Evolutionary conservation across 2,329 filamentous ascomycete genomes (phyloP), one percentile per base, ranked within the genome.

Genomic region (Cladosporium sp.): DNA sequence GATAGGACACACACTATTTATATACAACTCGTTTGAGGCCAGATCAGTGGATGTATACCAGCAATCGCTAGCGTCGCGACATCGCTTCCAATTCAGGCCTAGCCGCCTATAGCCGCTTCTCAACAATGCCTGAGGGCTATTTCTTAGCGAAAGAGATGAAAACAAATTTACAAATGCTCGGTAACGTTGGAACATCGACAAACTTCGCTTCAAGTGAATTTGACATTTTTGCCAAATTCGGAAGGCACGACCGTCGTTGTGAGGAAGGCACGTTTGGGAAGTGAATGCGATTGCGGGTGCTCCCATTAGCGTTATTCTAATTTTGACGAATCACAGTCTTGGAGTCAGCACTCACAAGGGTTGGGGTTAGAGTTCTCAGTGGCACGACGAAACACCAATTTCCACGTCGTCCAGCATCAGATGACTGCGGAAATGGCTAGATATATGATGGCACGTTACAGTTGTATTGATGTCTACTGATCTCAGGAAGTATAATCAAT

Each of bases 31-130:
- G n/a, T 47, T 47, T 47, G 41, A 47, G 41, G 41, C n/a, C 41
- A 47, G 41, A 21, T 47, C n/a, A 24, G n/a, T 47, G 41, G 41
- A 47, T 47, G 14, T 21, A 21, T 21, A 47, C 18, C 18, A 44
- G 41, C 41, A 44, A 44, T 21, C 30, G 30, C 52, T 55, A 55
- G 52, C 52, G 30, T 30, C 52, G 52, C 52, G 52, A 55, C 52
- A 34, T 55, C 26, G 52, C 52, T 30, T 55, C 52, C 52, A 21
- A 5, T n/a, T n/a, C 12, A 8, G 52, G 52, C 8, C 18, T 55
- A 55, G 52, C 41, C 41, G 38, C 38, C 38, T 44, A 44, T n/a
- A 44, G 38, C 38, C 18, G n/a, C 38, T 44, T 6, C 38, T 44
- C 38, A 44, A 44, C 38, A n/a, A 15, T 21, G 41, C 41, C 21